phyloP scores from a whole-genome alignment of 2,329 filamentous ascomycete genomes.

The Talaromyces atroroseus region DNA sequence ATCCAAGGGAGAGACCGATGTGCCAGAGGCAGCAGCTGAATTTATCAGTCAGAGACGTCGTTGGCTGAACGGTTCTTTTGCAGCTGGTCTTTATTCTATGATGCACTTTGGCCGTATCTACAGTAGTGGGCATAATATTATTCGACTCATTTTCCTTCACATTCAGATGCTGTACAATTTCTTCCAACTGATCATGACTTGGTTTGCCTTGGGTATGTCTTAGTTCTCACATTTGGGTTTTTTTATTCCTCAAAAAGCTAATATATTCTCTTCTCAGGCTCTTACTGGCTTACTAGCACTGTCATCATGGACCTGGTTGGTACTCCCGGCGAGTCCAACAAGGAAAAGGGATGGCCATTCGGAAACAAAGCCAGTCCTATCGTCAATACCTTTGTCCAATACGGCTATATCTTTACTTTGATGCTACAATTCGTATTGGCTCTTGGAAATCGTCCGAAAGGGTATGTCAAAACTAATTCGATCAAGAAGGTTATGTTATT shows the following conservation, averaged over 20 bases:
- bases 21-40: constrained; percentile 91
- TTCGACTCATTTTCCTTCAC: constrained; percentile 99
- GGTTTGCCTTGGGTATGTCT: constrained; percentile 63
- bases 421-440: constrained; percentile 94
- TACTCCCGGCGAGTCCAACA: constrained; percentile 52
- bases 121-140: constrained; percentile 92
- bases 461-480: constrained; percentile 29
- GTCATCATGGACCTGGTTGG: constrained; percentile 98
- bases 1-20: constrained; percentile 97
- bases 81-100: constrained; percentile 90
- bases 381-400: constrained; percentile 86
- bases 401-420: constrained; percentile 84
- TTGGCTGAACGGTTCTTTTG: constrained; percentile 99
- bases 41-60: constrained; percentile 97
- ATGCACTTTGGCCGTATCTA: constrained; percentile 99
- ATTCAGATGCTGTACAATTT: constrained; percentile 94
- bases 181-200: constrained; percentile 80
- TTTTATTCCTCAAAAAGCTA: no score
- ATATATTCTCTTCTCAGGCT: constrained; percentile 53
- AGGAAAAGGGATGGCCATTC: constrained; percentile 75
- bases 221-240: background rate
- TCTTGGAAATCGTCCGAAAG: constrained; percentile 93
- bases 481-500: background rate
- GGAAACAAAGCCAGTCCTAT: constrained; percentile 80
- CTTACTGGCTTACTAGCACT: constrained; percentile 93